phyloP scores from a whole-genome alignment of 2,329 filamentous ascomycete genomes.

The Cytospora paraplurivora region DNA sequence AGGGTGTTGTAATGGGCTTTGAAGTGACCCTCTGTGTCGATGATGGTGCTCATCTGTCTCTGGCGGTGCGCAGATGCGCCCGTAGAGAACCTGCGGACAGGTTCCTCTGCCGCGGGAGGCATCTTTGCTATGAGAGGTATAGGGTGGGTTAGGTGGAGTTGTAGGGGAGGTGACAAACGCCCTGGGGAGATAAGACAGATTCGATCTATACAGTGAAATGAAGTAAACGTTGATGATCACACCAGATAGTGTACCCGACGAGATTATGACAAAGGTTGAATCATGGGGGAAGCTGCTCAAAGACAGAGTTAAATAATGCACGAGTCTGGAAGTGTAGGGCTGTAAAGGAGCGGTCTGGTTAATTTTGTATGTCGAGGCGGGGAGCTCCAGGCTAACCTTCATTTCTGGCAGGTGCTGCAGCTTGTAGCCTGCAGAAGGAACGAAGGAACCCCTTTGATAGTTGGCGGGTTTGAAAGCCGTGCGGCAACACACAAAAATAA shows the following conservation, averaged over 20 bases:
- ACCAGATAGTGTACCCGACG: no score
- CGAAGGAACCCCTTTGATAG: not conserved
- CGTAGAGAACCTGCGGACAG: constrained; percentile 46
- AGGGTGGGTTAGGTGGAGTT: not conserved
- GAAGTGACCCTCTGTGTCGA: constrained; percentile 47
- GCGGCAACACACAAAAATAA: not conserved
- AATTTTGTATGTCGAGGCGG: not conserved
- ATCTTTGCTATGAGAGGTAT: not conserved
- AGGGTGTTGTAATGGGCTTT: constrained; percentile 54
- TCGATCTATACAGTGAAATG: not conserved
- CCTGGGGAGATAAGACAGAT: not conserved
- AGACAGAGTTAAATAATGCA: not conserved
- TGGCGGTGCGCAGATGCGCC: constrained; percentile 49
- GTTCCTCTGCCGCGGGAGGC: constrained; percentile 25
- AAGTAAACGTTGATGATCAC: no score
- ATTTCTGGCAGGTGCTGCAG: not conserved
- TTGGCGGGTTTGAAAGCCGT: not conserved
- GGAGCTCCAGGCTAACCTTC: not conserved
- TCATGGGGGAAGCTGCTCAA: not conserved
- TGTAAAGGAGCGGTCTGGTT: not conserved
- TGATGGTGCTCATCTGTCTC: constrained; percentile 49
- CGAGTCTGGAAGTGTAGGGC: not conserved
- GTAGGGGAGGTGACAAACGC: not conserved
- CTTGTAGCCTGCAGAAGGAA: not conserved
- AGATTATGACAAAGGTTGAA: no score